phyloP scores from a whole-genome alignment of 2,329 filamentous ascomycete genomes.

The Neonectria faginata region DNA sequence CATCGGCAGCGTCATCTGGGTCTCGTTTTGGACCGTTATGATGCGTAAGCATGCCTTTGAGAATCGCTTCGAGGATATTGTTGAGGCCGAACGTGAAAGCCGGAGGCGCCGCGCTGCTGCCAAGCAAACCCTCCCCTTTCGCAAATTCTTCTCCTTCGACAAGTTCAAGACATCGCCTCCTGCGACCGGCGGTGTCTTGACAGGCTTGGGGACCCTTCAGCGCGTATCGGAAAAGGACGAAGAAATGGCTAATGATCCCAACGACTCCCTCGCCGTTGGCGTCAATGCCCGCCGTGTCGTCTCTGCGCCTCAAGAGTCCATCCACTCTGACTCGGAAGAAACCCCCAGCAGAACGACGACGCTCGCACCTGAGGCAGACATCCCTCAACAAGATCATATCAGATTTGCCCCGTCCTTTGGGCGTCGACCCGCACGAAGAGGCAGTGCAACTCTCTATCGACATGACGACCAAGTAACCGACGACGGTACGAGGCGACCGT shows the following conservation, averaged over 20 bases:
- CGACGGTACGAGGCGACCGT: slow-evolving; percentile 29
- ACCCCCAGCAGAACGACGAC: slow-evolving; percentile 40
- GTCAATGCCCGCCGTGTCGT: slow-evolving; percentile 33
- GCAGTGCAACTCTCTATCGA: slow-evolving; percentile 38
- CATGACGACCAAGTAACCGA: slow-evolving; percentile 26
- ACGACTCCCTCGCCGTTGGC: slow-evolving; percentile 22
- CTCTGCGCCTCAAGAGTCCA: slow-evolving; percentile 35
- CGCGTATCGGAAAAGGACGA: slow-evolving; percentile 31
- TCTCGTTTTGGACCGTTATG: slow-evolving; percentile 72
- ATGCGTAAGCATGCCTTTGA: slow-evolving; percentile 73
- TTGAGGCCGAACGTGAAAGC: slow-evolving; percentile 54
- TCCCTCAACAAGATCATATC: slow-evolving; percentile 38
- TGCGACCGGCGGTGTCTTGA: slow-evolving; percentile 4
- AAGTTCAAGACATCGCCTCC: slow-evolving; percentile 39
- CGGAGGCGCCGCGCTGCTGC: slow-evolving; percentile 33
- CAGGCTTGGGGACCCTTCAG: slow-evolving; percentile 39
- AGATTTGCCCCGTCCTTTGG: slow-evolving; percentile 30
- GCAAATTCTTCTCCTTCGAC: slow-evolving; percentile 37
- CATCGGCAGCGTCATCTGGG: slow-evolving; percentile 74
- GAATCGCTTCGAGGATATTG: slow-evolving; percentile 66
- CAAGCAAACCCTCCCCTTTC: slow-evolving; percentile 25
- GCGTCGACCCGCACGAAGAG: slow-evolving; percentile 23
- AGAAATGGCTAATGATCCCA: background rate
- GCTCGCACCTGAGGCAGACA: slow-evolving; percentile 27
- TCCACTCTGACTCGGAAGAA: slow-evolving; percentile 37